Evolutionary conservation across 2,329 filamentous ascomycete species (phyloP), one percentile per base, ranked within the genome.

Genomic region (Alternaria postmessia): DNA sequence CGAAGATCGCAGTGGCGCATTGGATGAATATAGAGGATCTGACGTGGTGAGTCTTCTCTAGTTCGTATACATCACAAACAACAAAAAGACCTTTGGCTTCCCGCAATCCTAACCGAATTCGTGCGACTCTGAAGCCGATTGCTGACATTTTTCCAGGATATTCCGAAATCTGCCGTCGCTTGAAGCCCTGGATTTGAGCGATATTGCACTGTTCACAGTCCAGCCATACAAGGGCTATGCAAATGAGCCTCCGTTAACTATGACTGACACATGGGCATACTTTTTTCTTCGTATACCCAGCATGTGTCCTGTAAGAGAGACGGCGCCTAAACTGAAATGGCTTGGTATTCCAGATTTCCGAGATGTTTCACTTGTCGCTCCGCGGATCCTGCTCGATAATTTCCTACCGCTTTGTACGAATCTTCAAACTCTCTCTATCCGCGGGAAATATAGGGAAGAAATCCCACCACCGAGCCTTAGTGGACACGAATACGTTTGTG

Each of bases 11-110:
- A 5, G 55, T 73, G 7, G 62, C 70, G 9, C 59, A 53, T 36
- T 74, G 70, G 69, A 74, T 75, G 72, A 57, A 42, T 7, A 16
- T 22, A 9, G 39, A 59, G 2, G 71, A 75, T 58, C 18, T 72
- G 16, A 16, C 34, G 4, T 75, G 70, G 70, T 68, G 36, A 47
- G 54, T 59, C 20, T 11, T 4, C n/a, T 22, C 26, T 52, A n/a
- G 9, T 41, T 22, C 12, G 14, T 42, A 1, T 42, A 24, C 20
- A 42, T 42, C 0, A 7, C 12, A 42, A 7, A 16, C 11, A 42
- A 42, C 11, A 24, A 14, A 24, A 42, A 12, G 39, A 6, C 11
- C 6, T 16, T 42, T 1, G 12, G 18, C 18, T 41, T 41, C 1
- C 5, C 6, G 9, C 39, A 12, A 41, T 18, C 39, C 3, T 7